Evolutionary conservation across 768 basidiomycete species (phyloP).

Genomic region (Rhizopogon vesiculosus): DNA sequence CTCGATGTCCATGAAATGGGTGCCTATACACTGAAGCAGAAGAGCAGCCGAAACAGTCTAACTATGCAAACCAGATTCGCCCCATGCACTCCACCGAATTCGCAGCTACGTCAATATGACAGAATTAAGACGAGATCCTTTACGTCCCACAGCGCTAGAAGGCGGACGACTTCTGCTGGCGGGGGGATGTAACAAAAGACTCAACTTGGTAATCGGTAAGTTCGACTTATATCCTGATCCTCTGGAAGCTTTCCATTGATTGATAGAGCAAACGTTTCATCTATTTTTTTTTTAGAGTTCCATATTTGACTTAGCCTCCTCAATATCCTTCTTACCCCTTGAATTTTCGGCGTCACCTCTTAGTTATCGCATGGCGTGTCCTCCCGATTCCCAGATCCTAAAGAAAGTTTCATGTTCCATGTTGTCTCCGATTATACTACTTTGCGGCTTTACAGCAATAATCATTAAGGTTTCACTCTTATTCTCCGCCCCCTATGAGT

Average conservation of each 20-base stretch:
- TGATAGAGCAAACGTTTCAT: background rate
- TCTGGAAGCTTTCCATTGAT: background rate
- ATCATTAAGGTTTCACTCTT: background rate
- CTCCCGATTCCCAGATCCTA: background rate
- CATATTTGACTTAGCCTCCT: background rate
- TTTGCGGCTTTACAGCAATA: background rate
- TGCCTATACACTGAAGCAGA: background rate
- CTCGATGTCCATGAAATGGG: background rate
- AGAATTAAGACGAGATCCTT: conserved; percentile 18
- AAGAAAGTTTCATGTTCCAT: background rate
- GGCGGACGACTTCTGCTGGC: conserved; percentile 28
- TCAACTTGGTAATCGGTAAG: background rate
- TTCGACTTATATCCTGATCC: background rate
- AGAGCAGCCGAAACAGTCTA: conserved; percentile 10
- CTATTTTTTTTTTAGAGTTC: background rate
- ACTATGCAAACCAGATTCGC: conserved; percentile 9
- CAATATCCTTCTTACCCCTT: background rate
- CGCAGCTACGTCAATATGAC: conserved; percentile 14
- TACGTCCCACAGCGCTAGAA: conserved; percentile 21
- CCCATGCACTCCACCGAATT: conserved; percentile 16
- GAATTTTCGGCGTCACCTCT: background rate
- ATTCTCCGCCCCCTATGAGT: background rate
- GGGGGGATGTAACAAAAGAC: conserved; percentile 20
- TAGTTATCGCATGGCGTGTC: background rate
- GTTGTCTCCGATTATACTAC: background rate